Percentiles rank a stretch among this genome's conserved stretches.
phyloP scores from a whole-genome alignment of 345 rosid species.

The Lepidium africanum region DNA sequence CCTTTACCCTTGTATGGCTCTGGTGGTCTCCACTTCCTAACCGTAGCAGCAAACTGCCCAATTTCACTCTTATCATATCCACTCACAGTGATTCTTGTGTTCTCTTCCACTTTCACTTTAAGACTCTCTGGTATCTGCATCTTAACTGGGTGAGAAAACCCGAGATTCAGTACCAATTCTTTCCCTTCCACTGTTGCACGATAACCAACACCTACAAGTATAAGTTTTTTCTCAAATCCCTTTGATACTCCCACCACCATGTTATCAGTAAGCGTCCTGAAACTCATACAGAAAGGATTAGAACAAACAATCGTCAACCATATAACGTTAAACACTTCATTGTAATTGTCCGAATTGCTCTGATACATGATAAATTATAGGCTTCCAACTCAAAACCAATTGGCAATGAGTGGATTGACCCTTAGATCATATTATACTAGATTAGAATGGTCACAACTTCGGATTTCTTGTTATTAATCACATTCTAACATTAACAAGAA shows the following conservation, averaged over 20 bases:
- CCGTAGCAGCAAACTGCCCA: slow-evolving; percentile 84
- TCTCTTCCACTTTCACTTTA: slow-evolving; percentile 80
- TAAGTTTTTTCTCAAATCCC: slow-evolving; percentile 94
- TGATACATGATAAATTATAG: too few species aligned
- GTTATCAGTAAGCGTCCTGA: slow-evolving; percentile 89
- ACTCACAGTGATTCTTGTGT: slow-evolving; percentile 58
- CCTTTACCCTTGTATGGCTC: slow-evolving; percentile 99
- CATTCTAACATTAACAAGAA: neutral
- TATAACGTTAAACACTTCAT: neutral
- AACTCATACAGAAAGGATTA: neutral
- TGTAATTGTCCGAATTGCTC: neutral
- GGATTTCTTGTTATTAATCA: too few species aligned
- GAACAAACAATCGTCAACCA: neutral
- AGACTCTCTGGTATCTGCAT: slow-evolving; percentile 69
- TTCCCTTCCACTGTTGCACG: slow-evolving; percentile 78
- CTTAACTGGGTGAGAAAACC: slow-evolving; percentile 91
- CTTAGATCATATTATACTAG: too few species aligned
- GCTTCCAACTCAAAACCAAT: too few species aligned
- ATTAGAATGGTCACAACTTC: too few species aligned
- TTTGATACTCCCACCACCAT: slow-evolving; percentile 93
- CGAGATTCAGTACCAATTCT: slow-evolving; percentile 72
- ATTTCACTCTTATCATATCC: slow-evolving; percentile 73
- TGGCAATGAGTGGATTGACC: too few species aligned
- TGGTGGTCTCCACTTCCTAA: slow-evolving; percentile 94
- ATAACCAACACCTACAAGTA: slow-evolving; percentile 84